Conservation (phyloP, 345 rosid genomes). For the Viola odorata region DNA sequence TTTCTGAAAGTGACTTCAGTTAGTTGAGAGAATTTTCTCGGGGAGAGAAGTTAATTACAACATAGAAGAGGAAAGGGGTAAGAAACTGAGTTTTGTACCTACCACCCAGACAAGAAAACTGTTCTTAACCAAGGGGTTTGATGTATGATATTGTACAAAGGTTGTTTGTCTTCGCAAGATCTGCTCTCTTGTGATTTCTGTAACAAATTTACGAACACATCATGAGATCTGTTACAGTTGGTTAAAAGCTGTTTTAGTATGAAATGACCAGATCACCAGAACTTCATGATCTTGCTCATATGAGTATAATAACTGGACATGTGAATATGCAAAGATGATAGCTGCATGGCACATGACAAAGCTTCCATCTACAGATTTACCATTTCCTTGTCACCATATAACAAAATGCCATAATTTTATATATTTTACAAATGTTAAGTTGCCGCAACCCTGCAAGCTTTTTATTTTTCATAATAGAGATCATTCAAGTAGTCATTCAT, state of each 20-base stretch:
- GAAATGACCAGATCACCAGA: not conserved
- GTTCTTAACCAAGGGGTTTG: slow-evolving; percentile 52
- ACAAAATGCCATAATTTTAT: too few relatives aligned
- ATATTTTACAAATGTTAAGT: too few relatives aligned
- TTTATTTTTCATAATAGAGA: too few relatives aligned
- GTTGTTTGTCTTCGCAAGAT: slow-evolving; percentile 68
- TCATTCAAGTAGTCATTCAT: too few relatives aligned
- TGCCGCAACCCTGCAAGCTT: too few relatives aligned
- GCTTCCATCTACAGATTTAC: too few relatives aligned
- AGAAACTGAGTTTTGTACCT: slow-evolving; percentile 18
- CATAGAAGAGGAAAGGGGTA: slow-evolving; percentile 2
- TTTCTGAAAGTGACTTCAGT: not conserved
- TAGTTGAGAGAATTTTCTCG: not conserved
- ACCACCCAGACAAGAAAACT: slow-evolving; percentile 84
- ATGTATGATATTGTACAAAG: slow-evolving; percentile 59
- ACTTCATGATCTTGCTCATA: not conserved
- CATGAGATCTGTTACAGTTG: slow-evolving; percentile 2
- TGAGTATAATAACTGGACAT: too few relatives aligned
- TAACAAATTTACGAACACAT: slow-evolving; percentile 11
- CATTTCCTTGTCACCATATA: too few relatives aligned
- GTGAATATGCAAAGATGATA: too few relatives aligned
- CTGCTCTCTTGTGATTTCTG: slow-evolving; percentile 51
- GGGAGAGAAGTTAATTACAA: not conserved
- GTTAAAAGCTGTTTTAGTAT: not conserved
- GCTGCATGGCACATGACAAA: too few relatives aligned